Conservation (phyloP, 2,329 filamentous ascomycete species). For the Fusarium sp. region DNA sequence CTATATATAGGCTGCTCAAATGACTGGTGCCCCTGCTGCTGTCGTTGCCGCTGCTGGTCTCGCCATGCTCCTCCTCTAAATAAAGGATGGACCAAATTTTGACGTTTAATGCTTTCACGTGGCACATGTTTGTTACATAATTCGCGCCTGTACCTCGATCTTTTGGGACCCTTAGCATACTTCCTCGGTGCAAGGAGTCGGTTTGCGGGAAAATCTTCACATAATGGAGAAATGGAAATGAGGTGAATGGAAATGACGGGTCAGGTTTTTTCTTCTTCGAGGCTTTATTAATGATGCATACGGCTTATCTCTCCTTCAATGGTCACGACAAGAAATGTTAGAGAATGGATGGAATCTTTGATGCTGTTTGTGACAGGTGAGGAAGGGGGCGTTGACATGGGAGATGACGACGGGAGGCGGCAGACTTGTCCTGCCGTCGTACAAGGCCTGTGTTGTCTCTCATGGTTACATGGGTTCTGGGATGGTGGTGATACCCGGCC, state of each 20-base stretch:
- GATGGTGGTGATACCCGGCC: constrained; percentile 43
- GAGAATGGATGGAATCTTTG: constrained; percentile 39
- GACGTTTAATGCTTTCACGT: constrained; percentile 46
- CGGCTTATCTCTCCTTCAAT: constrained; percentile 52
- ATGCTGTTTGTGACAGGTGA: constrained; percentile 26
- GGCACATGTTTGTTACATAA: constrained; percentile 58
- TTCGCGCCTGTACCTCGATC: constrained; percentile 52
- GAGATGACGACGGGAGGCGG: constrained; percentile 21
- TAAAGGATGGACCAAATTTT: constrained; percentile 15
- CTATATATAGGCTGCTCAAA: constrained; percentile 49
- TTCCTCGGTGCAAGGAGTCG: constrained; percentile 36
- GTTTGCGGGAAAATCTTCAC: constrained; percentile 44
- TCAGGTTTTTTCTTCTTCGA: constrained; percentile 44
- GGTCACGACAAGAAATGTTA: constrained; percentile 48
- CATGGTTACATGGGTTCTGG: constrained; percentile 33
- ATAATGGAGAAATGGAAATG: constrained; percentile 42
- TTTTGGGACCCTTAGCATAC: constrained; percentile 45
- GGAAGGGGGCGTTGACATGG: constrained; percentile 22
- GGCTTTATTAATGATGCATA: constrained; percentile 51
- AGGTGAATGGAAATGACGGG: constrained; percentile 47
- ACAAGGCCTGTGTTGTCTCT: constrained; percentile 10
- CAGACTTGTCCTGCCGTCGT: constrained; percentile 19
- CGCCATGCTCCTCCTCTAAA: constrained; percentile 61
- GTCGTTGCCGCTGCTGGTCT: constrained; percentile 62
- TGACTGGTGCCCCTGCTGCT: constrained; percentile 59